phyloP scores from a whole-genome alignment of 2,329 filamentous ascomycete species.

The Parascedosporium putredinis region DNA sequence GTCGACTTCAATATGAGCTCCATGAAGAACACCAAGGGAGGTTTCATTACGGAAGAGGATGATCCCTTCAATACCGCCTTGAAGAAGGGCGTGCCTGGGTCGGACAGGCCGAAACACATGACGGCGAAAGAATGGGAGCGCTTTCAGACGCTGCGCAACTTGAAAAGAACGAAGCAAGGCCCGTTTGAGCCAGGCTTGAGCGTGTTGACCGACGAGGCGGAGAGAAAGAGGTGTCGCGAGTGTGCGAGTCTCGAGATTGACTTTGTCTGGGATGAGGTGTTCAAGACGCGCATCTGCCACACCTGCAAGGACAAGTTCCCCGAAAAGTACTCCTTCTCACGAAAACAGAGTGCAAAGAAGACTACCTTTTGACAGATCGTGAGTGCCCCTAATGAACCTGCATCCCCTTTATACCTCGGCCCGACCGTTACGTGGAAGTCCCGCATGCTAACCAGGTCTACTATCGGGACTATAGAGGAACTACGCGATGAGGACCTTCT shows the following conservation, averaged over 20 bases:
- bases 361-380: conserved; percentile 91
- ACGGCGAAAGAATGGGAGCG: conserved; percentile 85
- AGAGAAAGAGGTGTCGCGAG: conserved; percentile 69
- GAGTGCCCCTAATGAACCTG: too few species aligned
- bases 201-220: conserved; percentile 51
- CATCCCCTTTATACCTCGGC: conserved; percentile 5
- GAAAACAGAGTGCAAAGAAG: conserved; percentile 91
- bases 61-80: conserved; percentile 80
- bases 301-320: conserved; percentile 80
- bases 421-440: too few species aligned
- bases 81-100: conserved; percentile 25
- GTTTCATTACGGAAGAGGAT: conserved; percentile 82
- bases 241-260: conserved; percentile 82
- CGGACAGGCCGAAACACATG: conserved; percentile 71
- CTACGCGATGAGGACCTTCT: conserved; percentile 80
- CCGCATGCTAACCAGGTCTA: too few species aligned
- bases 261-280: conserved; percentile 86
- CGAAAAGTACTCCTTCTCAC: conserved; percentile 93
- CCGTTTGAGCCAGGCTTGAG: conserved; percentile 87
- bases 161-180: conserved; percentile 65
- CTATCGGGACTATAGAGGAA: conserved; percentile 62
- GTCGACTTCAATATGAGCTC: conserved; percentile 97
- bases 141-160: conserved; percentile 60
- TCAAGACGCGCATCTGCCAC: conserved; percentile 64
- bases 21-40: conserved; percentile 97